Conservation (phyloP, 2,329 filamentous ascomycete species). For the Cyclaneusma minus region DNA sequence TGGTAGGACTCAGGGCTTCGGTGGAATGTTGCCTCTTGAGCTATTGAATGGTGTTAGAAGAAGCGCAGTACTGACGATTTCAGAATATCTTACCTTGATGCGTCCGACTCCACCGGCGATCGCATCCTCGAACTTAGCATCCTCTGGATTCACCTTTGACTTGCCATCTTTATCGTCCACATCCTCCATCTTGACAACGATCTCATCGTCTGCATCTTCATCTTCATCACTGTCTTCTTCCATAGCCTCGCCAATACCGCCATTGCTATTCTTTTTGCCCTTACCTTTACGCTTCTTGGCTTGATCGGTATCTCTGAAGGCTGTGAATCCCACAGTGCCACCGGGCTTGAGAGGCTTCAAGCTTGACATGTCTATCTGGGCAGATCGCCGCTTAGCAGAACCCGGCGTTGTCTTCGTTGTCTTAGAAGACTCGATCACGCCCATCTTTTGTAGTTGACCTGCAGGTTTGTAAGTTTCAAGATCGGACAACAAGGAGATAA, state of each 20-base stretch:
- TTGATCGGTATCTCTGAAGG: slow-evolving; percentile 60
- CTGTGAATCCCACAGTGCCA: slow-evolving; percentile 81
- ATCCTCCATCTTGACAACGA: slow-evolving; percentile 49
- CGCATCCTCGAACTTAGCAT: slow-evolving; percentile 57
- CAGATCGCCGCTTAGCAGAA: slow-evolving; percentile 61
- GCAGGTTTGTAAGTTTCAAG: slow-evolving; percentile 8
- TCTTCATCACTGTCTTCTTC: slow-evolving; percentile 60
- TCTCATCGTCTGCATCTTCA: slow-evolving; percentile 52
- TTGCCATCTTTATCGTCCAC: slow-evolving; percentile 45
- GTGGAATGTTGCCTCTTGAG: slow-evolving; percentile 69
- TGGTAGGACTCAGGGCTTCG: slow-evolving; percentile 39
- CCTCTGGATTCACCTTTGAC: slow-evolving; percentile 49
- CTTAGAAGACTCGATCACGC: slow-evolving; percentile 60
- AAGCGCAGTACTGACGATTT: background rate
- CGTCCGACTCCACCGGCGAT: slow-evolving; percentile 68
- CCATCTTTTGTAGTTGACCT: slow-evolving; percentile 97
- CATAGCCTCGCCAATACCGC: slow-evolving; percentile 39
- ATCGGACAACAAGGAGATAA: background rate
- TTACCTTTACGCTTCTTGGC: slow-evolving; percentile 41
- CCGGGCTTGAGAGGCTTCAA: slow-evolving; percentile 70
- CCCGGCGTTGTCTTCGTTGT: slow-evolving; percentile 42
- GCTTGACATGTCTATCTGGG: slow-evolving; percentile 71
- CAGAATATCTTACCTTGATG: slow-evolving; percentile 57
- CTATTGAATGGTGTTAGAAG: slow-evolving; percentile 28
- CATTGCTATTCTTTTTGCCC: slow-evolving; percentile 46